Conservation (phyloP, 345 rosid species). For the Murraya paniculata region DNA sequence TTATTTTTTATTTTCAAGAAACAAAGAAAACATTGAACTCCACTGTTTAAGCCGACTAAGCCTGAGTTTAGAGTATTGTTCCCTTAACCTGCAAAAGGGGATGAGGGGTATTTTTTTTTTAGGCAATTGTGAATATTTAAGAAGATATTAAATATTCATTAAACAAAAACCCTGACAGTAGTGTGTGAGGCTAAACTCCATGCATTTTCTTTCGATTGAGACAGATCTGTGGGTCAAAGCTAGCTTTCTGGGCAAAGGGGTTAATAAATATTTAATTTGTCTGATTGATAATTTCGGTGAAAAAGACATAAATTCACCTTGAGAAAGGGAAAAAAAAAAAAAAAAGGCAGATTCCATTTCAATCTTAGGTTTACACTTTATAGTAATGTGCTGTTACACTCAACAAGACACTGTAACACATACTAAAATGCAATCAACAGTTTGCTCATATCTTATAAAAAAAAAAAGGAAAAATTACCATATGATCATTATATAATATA, state of each 20-base stretch:
- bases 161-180: background rate
- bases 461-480: background rate
- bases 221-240: slow-evolving; percentile 48
- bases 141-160: background rate
- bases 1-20: background rate
- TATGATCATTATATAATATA: background rate
- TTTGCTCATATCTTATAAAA: background rate
- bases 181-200: slow-evolving; percentile 14
- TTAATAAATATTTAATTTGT: slow-evolving; percentile 31
- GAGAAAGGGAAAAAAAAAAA: slow-evolving; percentile 2
- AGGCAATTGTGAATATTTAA: background rate
- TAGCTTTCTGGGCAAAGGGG: slow-evolving; percentile 18
- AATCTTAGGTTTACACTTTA: slow-evolving; percentile 13
- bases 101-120: background rate
- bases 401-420: slow-evolving; percentile 4
- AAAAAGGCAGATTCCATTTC: slow-evolving; percentile 38
- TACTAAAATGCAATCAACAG: background rate
- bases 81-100: background rate
- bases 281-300: slow-evolving; percentile 38
- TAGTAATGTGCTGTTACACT: background rate
- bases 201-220: slow-evolving; percentile 18
- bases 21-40: background rate
- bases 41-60: background rate
- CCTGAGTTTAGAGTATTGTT: background rate
- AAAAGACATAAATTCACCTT: slow-evolving; percentile 41